phyloP scores from a whole-genome alignment of 192 early-diverging fungal genomes.

The Tieghemiomyces parasiticus region DNA sequence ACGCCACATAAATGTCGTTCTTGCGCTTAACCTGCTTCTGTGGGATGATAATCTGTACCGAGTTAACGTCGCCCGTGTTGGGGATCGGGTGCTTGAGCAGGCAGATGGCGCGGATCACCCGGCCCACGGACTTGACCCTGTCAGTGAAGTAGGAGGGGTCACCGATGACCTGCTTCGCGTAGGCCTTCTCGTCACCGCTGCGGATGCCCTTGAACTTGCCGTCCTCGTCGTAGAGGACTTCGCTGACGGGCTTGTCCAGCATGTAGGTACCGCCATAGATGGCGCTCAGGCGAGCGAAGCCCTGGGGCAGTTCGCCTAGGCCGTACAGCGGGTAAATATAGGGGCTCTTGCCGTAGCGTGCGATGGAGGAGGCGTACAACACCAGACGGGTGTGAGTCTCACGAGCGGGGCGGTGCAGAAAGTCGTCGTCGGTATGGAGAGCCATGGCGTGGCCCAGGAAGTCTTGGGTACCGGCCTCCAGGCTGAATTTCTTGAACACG shows the following conservation, averaged over 20 bases:
- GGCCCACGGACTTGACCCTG: constrained; percentile 66
- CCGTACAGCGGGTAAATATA: constrained; percentile 99
- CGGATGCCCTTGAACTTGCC: constrained; percentile 83
- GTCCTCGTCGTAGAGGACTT: constrained; percentile 67
- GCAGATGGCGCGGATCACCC: constrained; percentile 94
- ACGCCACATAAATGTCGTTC: constrained; percentile 94
- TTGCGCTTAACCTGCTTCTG: constrained; percentile 91
- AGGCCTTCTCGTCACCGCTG: constrained; percentile 70
- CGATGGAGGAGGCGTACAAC: constrained; percentile 83
- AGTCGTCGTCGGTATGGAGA: constrained; percentile 82
- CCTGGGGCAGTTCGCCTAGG: constrained; percentile 94
- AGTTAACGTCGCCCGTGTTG: constrained; percentile 70
- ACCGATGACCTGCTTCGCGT: constrained; percentile 78
- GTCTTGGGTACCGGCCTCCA: constrained; percentile 90
- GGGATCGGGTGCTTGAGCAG: constrained; percentile 84
- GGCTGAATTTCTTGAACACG: constrained; percentile 84
- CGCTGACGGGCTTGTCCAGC: constrained; percentile 84
- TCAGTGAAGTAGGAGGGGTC: constrained; percentile 87
- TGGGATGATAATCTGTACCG: constrained; percentile 92
- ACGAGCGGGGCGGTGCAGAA: constrained; percentile 50
- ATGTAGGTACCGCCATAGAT: constrained; percentile 99
- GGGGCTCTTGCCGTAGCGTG: constrained; percentile 86
- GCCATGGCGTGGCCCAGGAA: constrained; percentile 97
- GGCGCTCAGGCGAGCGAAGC: constrained; percentile 91
- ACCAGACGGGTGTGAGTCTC: constrained; percentile 84